These are phyloP conservation scores for Coniella lustricola DNA, from an alignment of 2,329 filamentous ascomycete species.

Conservation along the genomic window DNA sequence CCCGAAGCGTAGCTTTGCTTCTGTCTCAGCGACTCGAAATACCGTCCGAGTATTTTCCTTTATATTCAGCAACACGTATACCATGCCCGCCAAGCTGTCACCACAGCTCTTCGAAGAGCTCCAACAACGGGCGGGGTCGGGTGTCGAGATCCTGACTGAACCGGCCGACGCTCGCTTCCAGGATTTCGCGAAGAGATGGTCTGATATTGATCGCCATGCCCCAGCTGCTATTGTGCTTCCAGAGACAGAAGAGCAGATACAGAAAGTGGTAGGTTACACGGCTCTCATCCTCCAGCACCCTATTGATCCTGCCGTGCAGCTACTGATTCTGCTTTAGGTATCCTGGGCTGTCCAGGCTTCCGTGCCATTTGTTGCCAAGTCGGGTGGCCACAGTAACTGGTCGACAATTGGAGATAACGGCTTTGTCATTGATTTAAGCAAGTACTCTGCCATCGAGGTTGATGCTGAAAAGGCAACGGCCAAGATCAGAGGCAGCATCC, in stretches of 20 bases:
- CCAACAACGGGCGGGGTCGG: neutral
- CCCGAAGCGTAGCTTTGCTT: too few species aligned
- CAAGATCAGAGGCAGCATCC: constrained; percentile 14
- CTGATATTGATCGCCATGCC: constrained; percentile 4
- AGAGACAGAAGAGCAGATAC: constrained; percentile 5
- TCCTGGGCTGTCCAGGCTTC: constrained; percentile 1
- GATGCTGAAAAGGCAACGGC: neutral
- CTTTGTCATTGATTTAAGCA: constrained; percentile 2
- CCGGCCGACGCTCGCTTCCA: neutral
- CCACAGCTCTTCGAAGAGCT: neutral
- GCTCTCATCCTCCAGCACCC: too few species aligned
- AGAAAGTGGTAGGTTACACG: neutral
- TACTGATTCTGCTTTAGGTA: neutral
- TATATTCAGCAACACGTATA: neutral
- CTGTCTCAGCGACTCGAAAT: too few species aligned
- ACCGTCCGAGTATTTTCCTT: too few species aligned
- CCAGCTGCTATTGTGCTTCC: constrained; percentile 6
- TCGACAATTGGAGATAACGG: constrained; percentile 2
- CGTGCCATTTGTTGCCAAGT: constrained; percentile 7
- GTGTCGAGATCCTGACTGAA: constrained; percentile 2
- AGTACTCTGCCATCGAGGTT: constrained; percentile 2
- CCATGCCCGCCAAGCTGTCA: neutral
- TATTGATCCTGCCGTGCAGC: neutral
- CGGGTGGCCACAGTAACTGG: constrained; percentile 10
- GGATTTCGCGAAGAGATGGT: constrained; percentile 5